These are phyloP conservation scores for Wallacemonas sp. DNA, from an alignment of 208 protist genomes.

Conservation along the genomic window DNA sequence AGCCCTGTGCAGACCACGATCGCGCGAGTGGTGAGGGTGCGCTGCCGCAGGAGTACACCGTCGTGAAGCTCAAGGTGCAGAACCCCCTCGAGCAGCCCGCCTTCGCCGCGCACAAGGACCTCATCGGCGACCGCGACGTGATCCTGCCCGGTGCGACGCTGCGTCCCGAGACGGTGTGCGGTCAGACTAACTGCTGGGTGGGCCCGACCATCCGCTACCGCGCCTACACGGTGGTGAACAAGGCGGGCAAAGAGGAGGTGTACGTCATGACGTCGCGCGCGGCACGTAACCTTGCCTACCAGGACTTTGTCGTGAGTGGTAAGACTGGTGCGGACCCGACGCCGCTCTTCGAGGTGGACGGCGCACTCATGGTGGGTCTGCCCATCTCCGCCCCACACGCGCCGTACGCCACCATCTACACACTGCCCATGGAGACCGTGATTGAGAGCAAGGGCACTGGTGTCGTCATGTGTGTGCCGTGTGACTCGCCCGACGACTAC, in stretches of 20 bases:
- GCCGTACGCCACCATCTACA: slow-evolving; percentile 93
- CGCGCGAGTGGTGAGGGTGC: slow-evolving; percentile 97
- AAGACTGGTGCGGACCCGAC: slow-evolving; percentile 59
- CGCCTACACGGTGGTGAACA: slow-evolving; percentile 89
- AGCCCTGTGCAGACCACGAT: slow-evolving; percentile 99
- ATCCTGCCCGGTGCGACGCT: slow-evolving; percentile 98
- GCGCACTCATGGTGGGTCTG: slow-evolving; percentile 93
- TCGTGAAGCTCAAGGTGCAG: slow-evolving; percentile 96
- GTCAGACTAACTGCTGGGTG: slow-evolving; percentile 99
- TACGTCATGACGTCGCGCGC: slow-evolving; percentile 95
- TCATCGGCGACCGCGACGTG: slow-evolving; percentile 80
- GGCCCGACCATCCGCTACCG: slow-evolving; percentile 96
- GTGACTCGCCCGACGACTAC: slow-evolving; percentile 99
- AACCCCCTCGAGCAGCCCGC: slow-evolving; percentile 69
- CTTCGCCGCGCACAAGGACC: slow-evolving; percentile 57
- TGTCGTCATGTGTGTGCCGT: slow-evolving; percentile 98
- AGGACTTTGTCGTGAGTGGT: slow-evolving; percentile 91
- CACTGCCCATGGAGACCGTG: slow-evolving; percentile 98
- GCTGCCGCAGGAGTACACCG: slow-evolving; percentile 97
- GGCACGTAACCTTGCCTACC: slow-evolving; percentile 96
- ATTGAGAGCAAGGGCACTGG: slow-evolving; percentile 97
- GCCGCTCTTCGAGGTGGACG: slow-evolving; percentile 90
- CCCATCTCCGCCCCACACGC: slow-evolving; percentile 91
- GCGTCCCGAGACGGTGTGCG: slow-evolving; percentile 99
- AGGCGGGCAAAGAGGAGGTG: slow-evolving; percentile 78